A percentile compares a stretch with the other conserved stretches of the same genome.
These are phyloP conservation scores for Prunus salicina DNA, from an alignment of 306 rosid genomes.

Conservation along the genomic window DNA sequence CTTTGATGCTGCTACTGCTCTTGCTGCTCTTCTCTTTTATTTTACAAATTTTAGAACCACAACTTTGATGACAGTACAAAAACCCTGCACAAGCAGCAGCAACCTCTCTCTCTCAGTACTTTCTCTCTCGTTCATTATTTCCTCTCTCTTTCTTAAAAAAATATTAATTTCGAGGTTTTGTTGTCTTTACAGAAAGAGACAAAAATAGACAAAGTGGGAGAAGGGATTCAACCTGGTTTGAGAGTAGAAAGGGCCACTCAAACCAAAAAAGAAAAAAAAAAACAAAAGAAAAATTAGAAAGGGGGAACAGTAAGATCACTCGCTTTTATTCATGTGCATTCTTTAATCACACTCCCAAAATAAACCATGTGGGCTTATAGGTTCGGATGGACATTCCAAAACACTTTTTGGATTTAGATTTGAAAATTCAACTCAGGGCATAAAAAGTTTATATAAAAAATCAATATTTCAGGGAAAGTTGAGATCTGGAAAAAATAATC, in stretches of 20 bases:
- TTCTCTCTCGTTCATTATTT: neutral
- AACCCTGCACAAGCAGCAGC: slow-evolving; percentile 11
- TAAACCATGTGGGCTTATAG: neutral
- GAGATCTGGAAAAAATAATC: too few species aligned
- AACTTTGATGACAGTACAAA: slow-evolving; percentile 15
- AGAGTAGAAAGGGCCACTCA: neutral
- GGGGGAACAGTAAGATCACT: neutral
- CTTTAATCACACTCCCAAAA: neutral
- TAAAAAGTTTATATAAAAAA: too few species aligned
- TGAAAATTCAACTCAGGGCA: too few species aligned
- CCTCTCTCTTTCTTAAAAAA: neutral
- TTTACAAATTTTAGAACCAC: slow-evolving; percentile 5
- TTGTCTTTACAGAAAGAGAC: slow-evolving; percentile 27
- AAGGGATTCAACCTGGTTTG: slow-evolving; percentile 17
- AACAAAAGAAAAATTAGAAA: neutral
- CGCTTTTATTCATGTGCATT: neutral
- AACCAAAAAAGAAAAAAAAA: neutral
- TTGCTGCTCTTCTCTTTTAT: neutral
- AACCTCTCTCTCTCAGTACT: neutral
- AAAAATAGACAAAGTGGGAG: slow-evolving; percentile 23
- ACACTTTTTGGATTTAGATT: too few species aligned
- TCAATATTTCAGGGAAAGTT: too few species aligned
- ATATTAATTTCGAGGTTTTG: neutral
- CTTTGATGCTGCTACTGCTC: neutral
- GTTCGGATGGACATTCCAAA: too few species aligned